These are phyloP conservation scores for Vitis riparia DNA, from an alignment of 164 flowering plant species.

Conservation along the genomic window DNA sequence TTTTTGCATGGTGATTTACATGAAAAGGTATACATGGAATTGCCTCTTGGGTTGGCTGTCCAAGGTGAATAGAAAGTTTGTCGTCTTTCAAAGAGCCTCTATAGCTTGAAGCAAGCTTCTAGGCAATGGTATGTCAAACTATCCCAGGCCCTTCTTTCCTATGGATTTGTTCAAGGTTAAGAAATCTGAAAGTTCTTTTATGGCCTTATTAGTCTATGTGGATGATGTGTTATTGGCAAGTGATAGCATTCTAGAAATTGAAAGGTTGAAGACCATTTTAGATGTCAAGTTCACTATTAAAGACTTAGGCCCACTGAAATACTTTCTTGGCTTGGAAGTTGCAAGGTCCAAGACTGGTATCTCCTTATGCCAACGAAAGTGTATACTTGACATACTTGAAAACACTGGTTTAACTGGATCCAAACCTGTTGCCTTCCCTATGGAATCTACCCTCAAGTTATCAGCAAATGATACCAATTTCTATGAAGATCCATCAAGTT, in stretches of 20 bases:
- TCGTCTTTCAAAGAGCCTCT: neutral
- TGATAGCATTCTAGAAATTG: neutral
- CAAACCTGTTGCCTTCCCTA: constrained; percentile 1
- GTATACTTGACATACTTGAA: constrained; percentile 2
- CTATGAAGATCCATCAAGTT: neutral
- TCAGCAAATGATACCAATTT: neutral
- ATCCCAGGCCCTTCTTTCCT: neutral
- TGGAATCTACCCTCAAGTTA: neutral
- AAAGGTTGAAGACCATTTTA: neutral
- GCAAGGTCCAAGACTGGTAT: constrained; percentile 3
- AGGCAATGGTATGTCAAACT: constrained; percentile 1
- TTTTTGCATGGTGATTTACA: constrained; percentile 6
- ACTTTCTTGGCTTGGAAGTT: constrained; percentile 12
- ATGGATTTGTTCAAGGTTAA: no score
- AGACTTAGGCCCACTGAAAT: constrained; percentile 4
- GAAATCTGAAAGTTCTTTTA: neutral
- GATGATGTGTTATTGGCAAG: constrained; percentile 7
- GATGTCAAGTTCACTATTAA: neutral
- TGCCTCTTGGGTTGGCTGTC: neutral
- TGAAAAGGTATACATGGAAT: constrained; percentile 1
- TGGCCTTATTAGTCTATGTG: neutral
- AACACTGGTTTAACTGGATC: neutral
- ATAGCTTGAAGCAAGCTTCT: constrained; percentile 3
- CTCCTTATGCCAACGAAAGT: neutral
- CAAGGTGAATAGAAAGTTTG: neutral